phyloP scores from a whole-genome alignment of 441 rosid genomes.

The Erodium chrysanthum region DNA sequence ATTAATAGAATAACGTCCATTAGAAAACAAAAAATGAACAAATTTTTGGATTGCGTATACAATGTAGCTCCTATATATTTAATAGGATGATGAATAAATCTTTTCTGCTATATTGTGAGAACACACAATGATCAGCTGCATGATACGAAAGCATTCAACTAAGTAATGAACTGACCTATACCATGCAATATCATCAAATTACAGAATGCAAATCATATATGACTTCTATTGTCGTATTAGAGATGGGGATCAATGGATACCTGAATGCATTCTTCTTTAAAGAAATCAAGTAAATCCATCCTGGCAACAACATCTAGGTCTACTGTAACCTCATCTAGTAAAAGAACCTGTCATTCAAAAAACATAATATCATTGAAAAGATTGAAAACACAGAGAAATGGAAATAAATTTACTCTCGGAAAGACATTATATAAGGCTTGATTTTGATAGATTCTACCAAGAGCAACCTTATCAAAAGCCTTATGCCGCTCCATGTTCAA shows the following conservation, averaged over 20 bases:
- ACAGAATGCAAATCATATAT: background rate
- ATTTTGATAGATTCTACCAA: background rate
- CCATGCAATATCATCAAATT: background rate
- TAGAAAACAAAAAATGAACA: slow-evolving; percentile 1
- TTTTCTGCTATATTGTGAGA: background rate
- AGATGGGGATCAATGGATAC: slow-evolving; percentile 24
- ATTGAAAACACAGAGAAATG: background rate
- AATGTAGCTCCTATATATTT: background rate
- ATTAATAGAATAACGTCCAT: slow-evolving; percentile 3
- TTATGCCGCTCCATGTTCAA: background rate
- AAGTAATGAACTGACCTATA: background rate
- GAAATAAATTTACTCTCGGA: background rate
- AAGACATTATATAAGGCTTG: background rate
- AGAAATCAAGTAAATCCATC: slow-evolving; percentile 59
- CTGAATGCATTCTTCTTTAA: slow-evolving; percentile 64
- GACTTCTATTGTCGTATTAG: background rate
- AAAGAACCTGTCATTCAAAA: slow-evolving; percentile 36
- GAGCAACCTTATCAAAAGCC: background rate
- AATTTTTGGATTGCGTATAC: background rate
- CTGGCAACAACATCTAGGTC: slow-evolving; percentile 69
- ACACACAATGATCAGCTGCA: background rate
- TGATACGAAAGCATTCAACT: background rate
- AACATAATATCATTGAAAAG: background rate
- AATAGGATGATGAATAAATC: background rate
- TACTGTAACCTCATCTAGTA: slow-evolving; percentile 66